Percentiles rank a stretch among this genome's conserved stretches.
Evolutionary conservation across 768 basidiomycete genomes (phyloP).

Genomic region (Mycena albidolilacea): DNA sequence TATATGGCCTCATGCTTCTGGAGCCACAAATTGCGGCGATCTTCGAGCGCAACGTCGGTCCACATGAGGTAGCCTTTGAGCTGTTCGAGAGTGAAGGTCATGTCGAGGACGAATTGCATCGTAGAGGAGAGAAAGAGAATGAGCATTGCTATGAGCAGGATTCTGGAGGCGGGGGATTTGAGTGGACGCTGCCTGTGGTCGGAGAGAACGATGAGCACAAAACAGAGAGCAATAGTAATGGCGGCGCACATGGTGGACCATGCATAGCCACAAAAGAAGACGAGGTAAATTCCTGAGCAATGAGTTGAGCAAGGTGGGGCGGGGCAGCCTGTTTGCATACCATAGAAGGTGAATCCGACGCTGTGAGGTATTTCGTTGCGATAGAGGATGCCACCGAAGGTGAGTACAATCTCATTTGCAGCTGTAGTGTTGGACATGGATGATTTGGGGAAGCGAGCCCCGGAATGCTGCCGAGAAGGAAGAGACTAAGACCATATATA

Average conservation of each 20-base stretch:
- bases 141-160: conserved; percentile 18
- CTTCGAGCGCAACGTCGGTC: conserved; percentile 10
- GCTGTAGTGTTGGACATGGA: neutral
- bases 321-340: neutral
- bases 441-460: too few species aligned
- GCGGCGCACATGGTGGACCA: conserved; percentile 9
- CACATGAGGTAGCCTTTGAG: conserved; percentile 14
- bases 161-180: neutral
- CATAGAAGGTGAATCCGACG: conserved; percentile 21
- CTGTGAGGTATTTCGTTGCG: conserved; percentile 14
- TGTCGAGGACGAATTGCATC: conserved; percentile 20
- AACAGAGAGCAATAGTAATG: neutral
- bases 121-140: conserved; percentile 31
- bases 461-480: too few species aligned
- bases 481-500: too few species aligned
- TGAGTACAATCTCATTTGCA: conserved; percentile 11
- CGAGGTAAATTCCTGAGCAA: conserved; percentile 29
- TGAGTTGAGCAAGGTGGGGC: neutral
- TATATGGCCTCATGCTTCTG: neutral
- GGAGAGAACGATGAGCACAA: too few species aligned
- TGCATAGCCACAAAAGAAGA: conserved; percentile 16
- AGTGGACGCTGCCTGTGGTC: neutral
- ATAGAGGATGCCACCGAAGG: conserved; percentile 11
- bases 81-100: conserved; percentile 15
- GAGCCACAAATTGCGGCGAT: conserved; percentile 10